Base-by-base conservation (phyloP, 2,329 filamentous ascomycete genomes). In the Lasiodiplodia sp. region DNA sequence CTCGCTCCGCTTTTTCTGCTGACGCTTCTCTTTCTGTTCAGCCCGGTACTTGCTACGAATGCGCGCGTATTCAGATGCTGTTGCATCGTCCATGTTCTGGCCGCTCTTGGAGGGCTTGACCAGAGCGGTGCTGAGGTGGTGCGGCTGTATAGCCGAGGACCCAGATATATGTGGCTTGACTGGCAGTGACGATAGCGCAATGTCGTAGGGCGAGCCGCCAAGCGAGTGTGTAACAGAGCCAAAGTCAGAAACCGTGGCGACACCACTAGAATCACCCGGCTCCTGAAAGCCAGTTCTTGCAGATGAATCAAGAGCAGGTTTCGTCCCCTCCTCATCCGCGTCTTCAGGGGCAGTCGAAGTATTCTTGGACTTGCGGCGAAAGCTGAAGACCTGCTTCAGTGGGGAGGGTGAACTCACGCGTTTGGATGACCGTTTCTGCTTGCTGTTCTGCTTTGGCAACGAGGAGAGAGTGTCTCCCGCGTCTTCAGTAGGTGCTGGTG, bases 181-280 rank as follows among this genome's bases (percentile, higher is more conserved):
- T n/a, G 68, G 71, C 12, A 70, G 67, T 6, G 51, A 34, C 4
- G 34, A 44, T 7, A 66, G n/a, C 28, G 82, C 79, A 47, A 79
- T 76, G 66, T 84, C 82, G 69, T 83, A 84, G 5, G 82, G 81
- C 12, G 79, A 82, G 23, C 73, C 71, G 25, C 83, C 83, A 0
- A 84, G 75, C 4, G 80, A 75, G 12, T 77, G 73, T 4, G 80
- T 79, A 6, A 82, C 81, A 2, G 79, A 81, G 18, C 78, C 80
- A 44, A 83, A 77, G 70, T 83, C 77, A 34, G 78, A 75, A 16
- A 79, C 73, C 37, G 71, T 74, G n/a, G 73, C 66, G 44, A 73
- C 68, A 31, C 69, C 55, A 44, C 71, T 63, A n/a, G 71, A 69
- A 16, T 75, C 67, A 38, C 71, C 71, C n/a, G n/a, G 8, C 16